Evolutionary conservation across 805 yeast genomes (phyloP).

Genomic region (Cyberlindnera maritima): DNA sequence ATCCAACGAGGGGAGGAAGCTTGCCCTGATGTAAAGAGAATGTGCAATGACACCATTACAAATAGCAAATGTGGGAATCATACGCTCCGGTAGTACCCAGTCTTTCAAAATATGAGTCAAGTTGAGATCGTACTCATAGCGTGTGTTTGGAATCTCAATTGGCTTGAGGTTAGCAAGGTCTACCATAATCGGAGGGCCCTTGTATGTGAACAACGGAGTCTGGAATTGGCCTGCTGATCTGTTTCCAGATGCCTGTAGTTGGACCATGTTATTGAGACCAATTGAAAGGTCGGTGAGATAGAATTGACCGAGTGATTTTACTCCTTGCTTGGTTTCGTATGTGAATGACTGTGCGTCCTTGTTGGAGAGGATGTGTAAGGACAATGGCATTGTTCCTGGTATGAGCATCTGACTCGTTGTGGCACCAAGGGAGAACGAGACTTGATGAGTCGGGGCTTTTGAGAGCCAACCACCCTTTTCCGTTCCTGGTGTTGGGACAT

Average conservation of each 20-base stretch:
- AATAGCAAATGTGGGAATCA: constrained; percentile 6
- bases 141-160: constrained; percentile 1
- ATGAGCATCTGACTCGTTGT: constrained; percentile 10
- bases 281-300: not conserved
- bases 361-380: constrained; percentile 7
- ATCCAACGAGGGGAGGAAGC: not conserved
- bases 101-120: not conserved
- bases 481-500: constrained; percentile 3
- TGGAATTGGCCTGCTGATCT: not conserved
- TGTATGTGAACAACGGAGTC: not conserved
- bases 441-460: not conserved
- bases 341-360: constrained; percentile 6
- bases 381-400: constrained; percentile 11
- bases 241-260: not conserved
- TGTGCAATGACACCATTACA: constrained; percentile 5
- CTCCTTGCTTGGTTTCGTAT: constrained; percentile 6
- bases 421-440: constrained; percentile 5
- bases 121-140: constrained; percentile 5
- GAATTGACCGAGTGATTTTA: not conserved
- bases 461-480: not conserved
- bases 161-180: constrained; percentile 4
- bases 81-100: not conserved
- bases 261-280: not conserved
- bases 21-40: not conserved
- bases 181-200: not conserved